phyloP scores from a whole-genome alignment of 2,329 filamentous ascomycete species.

The Talaromyces amestolkiae region DNA sequence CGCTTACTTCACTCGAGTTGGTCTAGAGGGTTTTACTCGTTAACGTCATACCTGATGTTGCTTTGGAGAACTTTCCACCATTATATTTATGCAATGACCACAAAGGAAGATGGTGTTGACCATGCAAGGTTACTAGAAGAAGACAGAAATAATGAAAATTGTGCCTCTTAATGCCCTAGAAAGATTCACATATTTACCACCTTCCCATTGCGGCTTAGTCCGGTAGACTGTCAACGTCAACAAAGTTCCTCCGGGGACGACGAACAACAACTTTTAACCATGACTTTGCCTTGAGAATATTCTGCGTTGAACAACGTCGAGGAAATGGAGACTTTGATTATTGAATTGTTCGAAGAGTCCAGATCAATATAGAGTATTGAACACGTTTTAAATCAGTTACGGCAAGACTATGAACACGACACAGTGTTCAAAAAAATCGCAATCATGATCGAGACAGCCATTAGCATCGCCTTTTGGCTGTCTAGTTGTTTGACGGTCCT shows the following conservation, averaged over 20 bases:
- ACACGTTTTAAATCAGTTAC: background rate
- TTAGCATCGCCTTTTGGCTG: conserved; percentile 42
- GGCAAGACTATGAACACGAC: background rate
- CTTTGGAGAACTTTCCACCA: background rate
- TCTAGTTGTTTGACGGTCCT: conserved; percentile 51
- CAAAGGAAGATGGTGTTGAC: too few relatives aligned
- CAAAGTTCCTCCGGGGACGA: background rate
- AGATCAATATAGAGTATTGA: background rate
- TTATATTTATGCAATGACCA: background rate
- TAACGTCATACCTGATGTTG: background rate
- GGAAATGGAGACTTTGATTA: background rate
- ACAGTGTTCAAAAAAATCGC: background rate
- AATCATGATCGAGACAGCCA: conserved; percentile 35
- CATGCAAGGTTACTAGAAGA: too few relatives aligned
- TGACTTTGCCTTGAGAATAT: background rate
- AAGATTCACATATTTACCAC: background rate
- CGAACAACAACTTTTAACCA: background rate
- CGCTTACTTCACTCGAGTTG: background rate
- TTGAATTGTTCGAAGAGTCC: background rate
- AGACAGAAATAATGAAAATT: too few relatives aligned
- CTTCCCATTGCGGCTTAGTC: background rate
- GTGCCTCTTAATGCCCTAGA: too few relatives aligned
- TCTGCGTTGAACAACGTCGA: background rate
- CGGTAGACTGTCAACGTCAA: background rate
- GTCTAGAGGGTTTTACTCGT: background rate